Evolutionary conservation across 495 filamentous ascomycete genomes (phyloP).

Genomic region (Talaromyces nanjingensis): DNA sequence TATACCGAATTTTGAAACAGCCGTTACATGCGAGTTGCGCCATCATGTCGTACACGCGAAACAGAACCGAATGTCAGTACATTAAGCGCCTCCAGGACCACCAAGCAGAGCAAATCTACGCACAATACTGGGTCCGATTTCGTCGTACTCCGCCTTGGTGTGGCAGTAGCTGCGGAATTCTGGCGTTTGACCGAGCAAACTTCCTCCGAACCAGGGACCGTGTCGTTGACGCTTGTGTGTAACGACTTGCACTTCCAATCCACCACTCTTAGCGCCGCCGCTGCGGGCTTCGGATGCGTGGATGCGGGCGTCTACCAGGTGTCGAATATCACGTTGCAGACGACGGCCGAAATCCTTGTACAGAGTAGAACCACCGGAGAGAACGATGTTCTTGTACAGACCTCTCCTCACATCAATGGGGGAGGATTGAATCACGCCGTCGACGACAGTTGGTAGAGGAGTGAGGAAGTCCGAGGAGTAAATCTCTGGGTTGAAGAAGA

Average conservation of each 20-base stretch:
- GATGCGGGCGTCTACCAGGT: conserved; percentile 87
- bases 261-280: conserved; percentile 71
- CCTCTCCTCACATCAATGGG: conserved; percentile 96
- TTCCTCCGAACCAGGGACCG: conserved; percentile 97
- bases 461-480: conserved; percentile 98
- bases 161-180: conserved; percentile 99
- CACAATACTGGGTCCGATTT: conserved; percentile 91
- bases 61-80: background rate
- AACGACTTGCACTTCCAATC: conserved; percentile 92
- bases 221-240: conserved; percentile 94
- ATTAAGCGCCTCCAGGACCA: conserved; percentile 67
- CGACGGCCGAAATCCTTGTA: conserved; percentile 97
- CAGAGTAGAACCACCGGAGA: conserved; percentile 91
- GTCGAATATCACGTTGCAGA: conserved; percentile 92
- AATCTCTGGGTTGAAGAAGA: conserved; percentile 99
- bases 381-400: conserved; percentile 98
- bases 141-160: conserved; percentile 94
- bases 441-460: conserved; percentile 86
- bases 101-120: conserved; percentile 90
- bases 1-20: background rate
- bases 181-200: conserved; percentile 93
- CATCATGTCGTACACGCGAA: background rate
- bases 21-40: background rate
- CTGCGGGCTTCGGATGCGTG: conserved; percentile 85
- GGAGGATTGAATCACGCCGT: conserved; percentile 92